These are phyloP conservation scores for Drechmeria coniospora DNA, from an alignment of 2,329 filamentous ascomycete genomes.

Conservation along the genomic window DNA sequence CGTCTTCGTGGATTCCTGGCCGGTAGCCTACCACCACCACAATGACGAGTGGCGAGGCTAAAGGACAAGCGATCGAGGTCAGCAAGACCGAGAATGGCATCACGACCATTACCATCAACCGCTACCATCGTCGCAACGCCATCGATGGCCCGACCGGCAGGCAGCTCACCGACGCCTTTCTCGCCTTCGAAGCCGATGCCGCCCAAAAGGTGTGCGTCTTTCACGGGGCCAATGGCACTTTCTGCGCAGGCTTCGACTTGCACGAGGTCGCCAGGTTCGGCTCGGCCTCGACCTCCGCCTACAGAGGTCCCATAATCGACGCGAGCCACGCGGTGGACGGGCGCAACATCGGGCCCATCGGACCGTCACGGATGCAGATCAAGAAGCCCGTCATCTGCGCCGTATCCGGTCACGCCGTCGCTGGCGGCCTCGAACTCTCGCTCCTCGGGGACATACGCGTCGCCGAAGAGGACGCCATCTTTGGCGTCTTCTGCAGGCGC, in stretches of 20 bases:
- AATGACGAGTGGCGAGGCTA: too few relatives aligned
- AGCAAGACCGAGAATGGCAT: conserved; percentile 23
- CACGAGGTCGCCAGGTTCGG: conserved; percentile 20
- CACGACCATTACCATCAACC: conserved; percentile 37
- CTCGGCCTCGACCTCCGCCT: too few relatives aligned
- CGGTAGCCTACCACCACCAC: too few relatives aligned
- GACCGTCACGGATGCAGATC: conserved; percentile 32
- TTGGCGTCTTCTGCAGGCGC: conserved; percentile 39
- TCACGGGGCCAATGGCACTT: conserved; percentile 26
- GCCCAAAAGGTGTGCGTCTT: conserved; percentile 37
- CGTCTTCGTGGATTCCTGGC: too few relatives aligned
- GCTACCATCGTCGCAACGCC: conserved; percentile 33
- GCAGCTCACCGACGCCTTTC: conserved; percentile 30
- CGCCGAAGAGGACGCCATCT: conserved; percentile 34
- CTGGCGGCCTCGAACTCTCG: conserved; percentile 35
- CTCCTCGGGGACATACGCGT: conserved; percentile 37
- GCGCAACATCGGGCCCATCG: conserved; percentile 27
- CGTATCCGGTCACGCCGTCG: conserved; percentile 36
- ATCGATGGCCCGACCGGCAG: conserved; percentile 31
- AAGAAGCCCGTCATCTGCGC: conserved; percentile 37
- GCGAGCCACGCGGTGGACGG: conserved; percentile 2
- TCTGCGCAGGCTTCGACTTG: conserved; percentile 39
- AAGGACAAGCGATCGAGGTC: conserved; percentile 5
- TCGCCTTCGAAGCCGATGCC: conserved; percentile 31
- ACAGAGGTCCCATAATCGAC: too few relatives aligned